Evolutionary conservation across 2,329 filamentous ascomycete genomes (phyloP), one percentile per base, ranked within the genome.

Genomic region (Claviceps citrina): DNA sequence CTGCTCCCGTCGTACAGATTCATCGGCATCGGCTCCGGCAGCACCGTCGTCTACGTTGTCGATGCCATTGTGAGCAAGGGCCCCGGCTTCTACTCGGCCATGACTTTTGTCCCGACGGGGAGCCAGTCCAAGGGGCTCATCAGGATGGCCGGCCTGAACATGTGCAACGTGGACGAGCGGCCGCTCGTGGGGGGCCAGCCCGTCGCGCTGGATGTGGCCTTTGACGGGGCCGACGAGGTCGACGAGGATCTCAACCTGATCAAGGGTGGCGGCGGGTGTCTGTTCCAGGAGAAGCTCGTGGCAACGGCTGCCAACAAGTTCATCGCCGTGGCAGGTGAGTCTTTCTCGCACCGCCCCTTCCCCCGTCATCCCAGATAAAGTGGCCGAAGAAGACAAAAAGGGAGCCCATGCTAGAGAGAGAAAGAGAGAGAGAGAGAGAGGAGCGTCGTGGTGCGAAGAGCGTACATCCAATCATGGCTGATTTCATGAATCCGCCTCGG

Each of bases 221-320:
- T 98, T 57, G 91, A 98, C 55, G 91, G 91, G 40, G 91, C 91
- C 4, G 91, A 98, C 58, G 91, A 98, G 66, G 86, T 98, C 25
- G 91, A 98, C 57, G 78, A 84, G 35, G 83, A 93, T 39, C 65
- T 98, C 44, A 98, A 96, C 62, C 85, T 89, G 56, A 96, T 98
- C 66, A 96, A 96, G 67, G 91, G 91, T 40, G 91, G 91, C 37
- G 91, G 91, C 43, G 91, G 86, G n/a, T 98, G 91, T 62, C 65
- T 96, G 42, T 93, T 94, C 66, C 91, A 96, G 61, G 91, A 98
- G 65, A 98, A 98, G 67, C 70, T 98, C 27, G 87, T 98, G 4
- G 87, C 87, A 5, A 76, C 84, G 44, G 75, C 81, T 37, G 81
- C 85, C 3, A 82, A 77, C 61, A 83, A 84, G 56, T 94, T 95